Conservation (phyloP, 495 filamentous ascomycete genomes). For the Barbatosphaeria neglecta region DNA sequence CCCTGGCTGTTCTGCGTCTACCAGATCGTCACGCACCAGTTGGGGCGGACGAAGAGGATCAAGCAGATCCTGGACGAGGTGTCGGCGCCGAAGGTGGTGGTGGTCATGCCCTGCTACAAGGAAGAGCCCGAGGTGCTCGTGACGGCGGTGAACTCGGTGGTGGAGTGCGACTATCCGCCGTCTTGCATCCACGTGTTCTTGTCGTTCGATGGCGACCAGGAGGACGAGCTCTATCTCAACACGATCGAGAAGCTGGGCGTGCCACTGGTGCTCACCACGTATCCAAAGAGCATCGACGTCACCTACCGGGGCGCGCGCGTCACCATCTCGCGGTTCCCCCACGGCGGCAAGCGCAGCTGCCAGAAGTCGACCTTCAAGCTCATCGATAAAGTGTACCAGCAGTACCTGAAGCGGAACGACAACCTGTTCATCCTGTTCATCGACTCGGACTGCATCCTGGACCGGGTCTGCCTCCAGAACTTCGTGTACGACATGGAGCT, state of each 20-base stretch:
- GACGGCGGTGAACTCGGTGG: constrained; percentile 82
- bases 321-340: constrained; percentile 85
- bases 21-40: constrained; percentile 70
- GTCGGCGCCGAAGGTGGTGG: constrained; percentile 86
- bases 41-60: constrained; percentile 71
- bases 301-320: constrained; percentile 71
- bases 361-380: constrained; percentile 92
- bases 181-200: constrained; percentile 93
- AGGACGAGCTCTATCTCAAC: constrained; percentile 81
- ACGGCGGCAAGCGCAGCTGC: constrained; percentile 88
- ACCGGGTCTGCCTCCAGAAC: constrained; percentile 87
- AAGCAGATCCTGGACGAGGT: constrained; percentile 75
- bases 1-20: constrained; percentile 94
- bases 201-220: constrained; percentile 83
- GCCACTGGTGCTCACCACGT: constrained; percentile 60
- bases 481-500: constrained; percentile 99
- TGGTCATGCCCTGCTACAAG: constrained; percentile 97
- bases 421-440: constrained; percentile 95
- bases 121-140: constrained; percentile 80
- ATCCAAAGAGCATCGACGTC: constrained; percentile 86
- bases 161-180: constrained; percentile 88
- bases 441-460: constrained; percentile 94
- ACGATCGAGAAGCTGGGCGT: constrained; percentile 84
- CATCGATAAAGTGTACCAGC: constrained; percentile 84
- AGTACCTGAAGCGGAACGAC: constrained; percentile 81